A percentile compares a stretch with the other conserved stretches of the same genome.
phyloP scores from a whole-genome alignment of 2,329 filamentous ascomycete genomes.

The Neobulgaria alba region DNA sequence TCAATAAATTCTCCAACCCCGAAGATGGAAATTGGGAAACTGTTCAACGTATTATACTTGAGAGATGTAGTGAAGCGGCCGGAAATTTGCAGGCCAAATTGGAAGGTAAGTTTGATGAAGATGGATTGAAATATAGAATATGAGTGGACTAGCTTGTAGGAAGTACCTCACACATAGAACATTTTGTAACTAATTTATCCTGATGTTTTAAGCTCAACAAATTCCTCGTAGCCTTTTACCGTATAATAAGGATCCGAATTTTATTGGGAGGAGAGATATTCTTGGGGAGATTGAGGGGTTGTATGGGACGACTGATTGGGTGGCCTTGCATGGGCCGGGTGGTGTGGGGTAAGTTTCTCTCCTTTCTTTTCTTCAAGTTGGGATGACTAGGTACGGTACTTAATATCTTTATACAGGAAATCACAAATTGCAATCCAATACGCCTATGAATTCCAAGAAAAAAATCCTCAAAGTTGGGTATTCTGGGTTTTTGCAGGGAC shows the following conservation, averaged over 20 bases:
- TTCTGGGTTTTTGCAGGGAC: constrained; percentile 30
- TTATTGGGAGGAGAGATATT: constrained; percentile 10
- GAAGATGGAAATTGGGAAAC: background rate
- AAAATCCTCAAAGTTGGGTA: constrained; percentile 23
- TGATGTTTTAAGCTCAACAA: too few relatives aligned
- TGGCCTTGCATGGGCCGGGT: constrained; percentile 11
- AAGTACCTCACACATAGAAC: too few relatives aligned
- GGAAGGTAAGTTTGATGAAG: too few relatives aligned
- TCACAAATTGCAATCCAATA: constrained; percentile 33
- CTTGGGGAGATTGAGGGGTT: constrained; percentile 2
- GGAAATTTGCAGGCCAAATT: too few relatives aligned
- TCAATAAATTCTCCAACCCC: background rate
- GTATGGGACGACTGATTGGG: constrained; percentile 8
- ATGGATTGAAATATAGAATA: too few relatives aligned
- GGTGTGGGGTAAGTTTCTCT: constrained; percentile 10
- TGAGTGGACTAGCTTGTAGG: too few relatives aligned
- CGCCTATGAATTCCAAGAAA: constrained; percentile 20
- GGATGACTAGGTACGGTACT: too few relatives aligned
- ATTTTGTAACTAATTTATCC: too few relatives aligned
- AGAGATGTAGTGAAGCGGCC: too few relatives aligned
- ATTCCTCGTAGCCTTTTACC: too few relatives aligned
- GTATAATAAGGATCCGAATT: constrained; percentile 8
- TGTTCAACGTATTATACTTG: too few relatives aligned
- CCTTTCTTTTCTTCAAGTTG: background rate
- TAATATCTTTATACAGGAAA: constrained; percentile 24